Percentiles rank a stretch among this genome's conserved stretches.
Evolutionary conservation across 768 basidiomycete genomes (phyloP).

Genomic region (Chalciporus sphaerocephalus): DNA sequence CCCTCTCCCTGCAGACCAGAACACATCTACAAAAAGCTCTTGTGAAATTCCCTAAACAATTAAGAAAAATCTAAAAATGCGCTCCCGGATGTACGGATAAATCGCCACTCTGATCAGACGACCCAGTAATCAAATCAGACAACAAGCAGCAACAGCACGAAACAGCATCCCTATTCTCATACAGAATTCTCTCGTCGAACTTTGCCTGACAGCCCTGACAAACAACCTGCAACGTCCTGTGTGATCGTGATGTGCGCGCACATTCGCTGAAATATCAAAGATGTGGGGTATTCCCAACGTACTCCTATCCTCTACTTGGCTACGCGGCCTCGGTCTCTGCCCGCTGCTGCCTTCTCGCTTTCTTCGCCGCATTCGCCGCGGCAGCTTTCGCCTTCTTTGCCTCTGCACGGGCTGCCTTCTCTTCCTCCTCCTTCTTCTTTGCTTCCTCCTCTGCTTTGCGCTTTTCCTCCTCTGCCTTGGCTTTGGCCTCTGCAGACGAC

Average conservation of each 20-base stretch:
- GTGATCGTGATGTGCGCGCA: background rate
- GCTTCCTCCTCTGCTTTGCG: conserved; percentile 66
- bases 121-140: conserved; percentile 5
- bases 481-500: conserved; percentile 45
- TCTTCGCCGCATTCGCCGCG: conserved; percentile 88
- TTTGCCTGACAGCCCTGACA: background rate
- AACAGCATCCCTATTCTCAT: background rate
- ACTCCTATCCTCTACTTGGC: conserved; percentile 5
- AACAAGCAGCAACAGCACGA: conserved; percentile 3
- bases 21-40: background rate
- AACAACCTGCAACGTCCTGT: background rate
- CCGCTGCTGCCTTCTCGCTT: conserved; percentile 67
- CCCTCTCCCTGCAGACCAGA: conserved; percentile 5
- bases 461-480: conserved; percentile 53
- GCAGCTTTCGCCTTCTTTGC: conserved; percentile 83
- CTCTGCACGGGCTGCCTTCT: conserved; percentile 68
- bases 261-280: background rate
- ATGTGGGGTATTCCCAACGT: background rate
- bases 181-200: background rate
- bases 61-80: conserved; percentile 6
- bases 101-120: conserved; percentile 7
- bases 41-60: background rate
- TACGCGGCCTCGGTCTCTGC: conserved; percentile 36
- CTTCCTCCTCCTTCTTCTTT: conserved; percentile 77
- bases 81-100: background rate